A percentile compares a stretch with the other conserved stretches of the same genome.
phyloP scores from a whole-genome alignment of 495 filamentous ascomycete species.

The Penicillium psychrofluorescens region DNA sequence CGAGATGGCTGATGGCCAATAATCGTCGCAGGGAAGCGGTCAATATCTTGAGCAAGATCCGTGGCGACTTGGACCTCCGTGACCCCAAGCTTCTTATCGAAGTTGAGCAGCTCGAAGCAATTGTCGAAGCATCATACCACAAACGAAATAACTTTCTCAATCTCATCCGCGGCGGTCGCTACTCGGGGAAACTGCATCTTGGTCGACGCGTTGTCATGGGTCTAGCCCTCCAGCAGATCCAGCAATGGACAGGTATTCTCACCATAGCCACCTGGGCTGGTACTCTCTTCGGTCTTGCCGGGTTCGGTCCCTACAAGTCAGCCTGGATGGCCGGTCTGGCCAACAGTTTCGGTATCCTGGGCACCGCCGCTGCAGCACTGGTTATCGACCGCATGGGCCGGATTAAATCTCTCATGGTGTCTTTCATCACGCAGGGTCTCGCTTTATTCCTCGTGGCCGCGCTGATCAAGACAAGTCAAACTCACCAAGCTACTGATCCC shows the following conservation, averaged over 20 bases:
- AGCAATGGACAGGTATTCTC: slow-evolving; percentile 3
- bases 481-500: neutral
- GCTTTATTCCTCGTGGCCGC: neutral
- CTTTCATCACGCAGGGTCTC: slow-evolving; percentile 2
- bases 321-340: slow-evolving; percentile 3
- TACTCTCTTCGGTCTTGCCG: slow-evolving; percentile 2
- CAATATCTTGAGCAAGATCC: slow-evolving; percentile 14
- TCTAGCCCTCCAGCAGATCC: slow-evolving; percentile 2
- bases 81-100: slow-evolving; percentile 1
- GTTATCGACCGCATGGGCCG: slow-evolving; percentile 2
- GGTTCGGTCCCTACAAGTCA: slow-evolving; percentile 3
- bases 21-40: slow-evolving; percentile 41
- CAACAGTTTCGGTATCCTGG: slow-evolving; percentile 2
- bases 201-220: slow-evolving; percentile 5
- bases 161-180: slow-evolving; percentile 1
- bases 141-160: slow-evolving; percentile 4
- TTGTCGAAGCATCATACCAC: slow-evolving; percentile 3
- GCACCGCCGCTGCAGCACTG: slow-evolving; percentile 1
- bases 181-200: slow-evolving; percentile 5
- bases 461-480: too few relatives aligned
- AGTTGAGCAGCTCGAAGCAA: slow-evolving; percentile 3
- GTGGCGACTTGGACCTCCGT: slow-evolving; percentile 2
- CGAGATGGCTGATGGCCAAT: slow-evolving; percentile 44
- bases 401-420: slow-evolving; percentile 2
- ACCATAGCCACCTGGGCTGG: slow-evolving; percentile 3